Evolutionary conservation across 345 rosid species (phyloP).

Genomic region (Lagerstroemia speciosa): DNA sequence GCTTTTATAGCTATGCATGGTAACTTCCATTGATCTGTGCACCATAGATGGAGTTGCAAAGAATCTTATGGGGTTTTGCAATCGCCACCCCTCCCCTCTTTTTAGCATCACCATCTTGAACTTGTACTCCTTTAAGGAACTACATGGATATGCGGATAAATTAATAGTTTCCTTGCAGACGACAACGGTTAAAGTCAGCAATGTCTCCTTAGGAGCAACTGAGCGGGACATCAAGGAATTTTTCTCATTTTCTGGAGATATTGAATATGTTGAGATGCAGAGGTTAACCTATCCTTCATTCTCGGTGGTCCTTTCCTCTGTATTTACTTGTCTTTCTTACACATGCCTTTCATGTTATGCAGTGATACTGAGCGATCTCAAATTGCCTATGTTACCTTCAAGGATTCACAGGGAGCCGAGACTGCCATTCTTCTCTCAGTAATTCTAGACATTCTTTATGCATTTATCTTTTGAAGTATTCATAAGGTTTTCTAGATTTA

Average conservation of each 20-base stretch:
- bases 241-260: conserved; percentile 80
- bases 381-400: conserved; percentile 51
- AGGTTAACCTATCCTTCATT: conserved; percentile 28
- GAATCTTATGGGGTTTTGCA: too few relatives aligned
- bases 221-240: conserved; percentile 66
- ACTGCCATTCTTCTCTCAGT: conserved; percentile 55
- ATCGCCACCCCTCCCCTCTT: background rate
- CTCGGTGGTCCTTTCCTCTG: background rate
- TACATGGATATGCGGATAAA: background rate
- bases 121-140: background rate
- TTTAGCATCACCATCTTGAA: background rate
- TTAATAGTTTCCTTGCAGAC: conserved; percentile 24
- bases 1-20: too few relatives aligned
- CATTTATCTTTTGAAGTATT: background rate
- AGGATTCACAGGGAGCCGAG: conserved; percentile 53
- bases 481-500: background rate
- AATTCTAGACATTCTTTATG: conserved; percentile 10
- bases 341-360: conserved; percentile 20
- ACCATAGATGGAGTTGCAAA: too few relatives aligned
- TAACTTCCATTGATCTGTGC: too few relatives aligned
- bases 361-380: conserved; percentile 56
- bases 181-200: conserved; percentile 50
- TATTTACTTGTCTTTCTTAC: background rate
- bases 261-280: conserved; percentile 54
- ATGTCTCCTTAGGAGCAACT: conserved; percentile 64